Conservation (phyloP, 331 rosid species). For the Rhamnella rubrinervis region DNA sequence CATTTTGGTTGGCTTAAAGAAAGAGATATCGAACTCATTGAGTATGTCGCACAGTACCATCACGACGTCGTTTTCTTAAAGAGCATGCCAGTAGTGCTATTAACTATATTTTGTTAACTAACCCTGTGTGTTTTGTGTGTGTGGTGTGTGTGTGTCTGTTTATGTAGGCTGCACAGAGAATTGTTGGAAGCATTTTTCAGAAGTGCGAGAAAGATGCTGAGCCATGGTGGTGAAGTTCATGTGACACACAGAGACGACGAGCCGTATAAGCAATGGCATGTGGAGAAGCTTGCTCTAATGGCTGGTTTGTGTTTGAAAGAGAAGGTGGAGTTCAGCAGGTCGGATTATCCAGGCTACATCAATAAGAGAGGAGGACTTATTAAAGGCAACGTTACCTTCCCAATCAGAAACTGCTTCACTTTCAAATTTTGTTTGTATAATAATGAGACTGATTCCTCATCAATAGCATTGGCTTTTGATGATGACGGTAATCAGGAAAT, state of each 20-base stretch:
- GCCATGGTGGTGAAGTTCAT: constrained; percentile 37
- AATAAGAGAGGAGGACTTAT: constrained; percentile 30
- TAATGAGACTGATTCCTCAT: background rate
- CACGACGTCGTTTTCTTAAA: too few relatives aligned
- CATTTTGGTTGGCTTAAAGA: constrained; percentile 11
- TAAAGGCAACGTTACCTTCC: constrained; percentile 10
- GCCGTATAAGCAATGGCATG: constrained; percentile 31
- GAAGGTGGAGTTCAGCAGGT: background rate
- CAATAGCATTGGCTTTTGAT: too few relatives aligned
- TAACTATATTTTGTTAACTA: background rate
- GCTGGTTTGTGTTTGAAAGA: constrained; percentile 19
- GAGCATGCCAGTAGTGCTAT: too few relatives aligned
- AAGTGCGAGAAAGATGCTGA: constrained; percentile 31
- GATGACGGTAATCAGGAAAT: too few relatives aligned
- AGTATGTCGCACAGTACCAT: constrained; percentile 9
- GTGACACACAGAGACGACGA: constrained; percentile 28
- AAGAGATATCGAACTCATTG: background rate
- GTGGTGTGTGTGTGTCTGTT: background rate
- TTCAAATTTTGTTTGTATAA: constrained; percentile 12
- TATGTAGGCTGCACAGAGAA: constrained; percentile 21
- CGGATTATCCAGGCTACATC: constrained; percentile 23
- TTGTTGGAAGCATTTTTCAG: constrained; percentile 27
- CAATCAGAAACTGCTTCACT: constrained; percentile 12
- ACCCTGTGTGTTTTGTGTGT: too few relatives aligned
- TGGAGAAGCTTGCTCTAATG: constrained; percentile 16